A percentile compares a stretch with the other conserved stretches of the same genome.
Conservation (phyloP, 345 rosid species). For the Kernera saxatilis region DNA sequence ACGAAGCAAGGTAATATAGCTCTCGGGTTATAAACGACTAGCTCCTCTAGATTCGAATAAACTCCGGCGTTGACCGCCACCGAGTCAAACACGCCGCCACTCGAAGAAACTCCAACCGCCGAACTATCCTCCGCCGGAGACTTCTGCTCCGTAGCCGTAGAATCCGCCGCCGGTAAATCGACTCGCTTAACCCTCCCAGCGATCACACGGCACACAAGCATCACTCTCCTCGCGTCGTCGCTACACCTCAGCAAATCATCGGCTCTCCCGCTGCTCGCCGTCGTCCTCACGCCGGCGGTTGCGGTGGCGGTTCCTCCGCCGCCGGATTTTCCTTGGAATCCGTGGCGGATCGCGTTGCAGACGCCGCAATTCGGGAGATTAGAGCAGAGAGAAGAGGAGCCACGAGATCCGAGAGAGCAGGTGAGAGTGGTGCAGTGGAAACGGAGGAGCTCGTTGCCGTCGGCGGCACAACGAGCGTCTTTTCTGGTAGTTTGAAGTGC, state of each 20-base stretch:
- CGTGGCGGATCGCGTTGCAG: conserved; percentile 81
- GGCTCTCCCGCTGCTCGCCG: conserved; percentile 96
- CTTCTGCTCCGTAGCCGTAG: conserved; percentile 37
- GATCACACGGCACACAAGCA: conserved; percentile 96
- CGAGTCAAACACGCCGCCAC: conserved; percentile 61
- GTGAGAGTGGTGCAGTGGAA: conserved; percentile 76
- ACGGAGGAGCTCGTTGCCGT: conserved; percentile 91
- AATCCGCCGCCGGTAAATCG: conserved; percentile 36
- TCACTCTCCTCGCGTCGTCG: conserved; percentile 65
- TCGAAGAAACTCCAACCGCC: neutral
- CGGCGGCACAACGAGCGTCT: conserved; percentile 90
- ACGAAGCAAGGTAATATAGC: conserved; percentile 96
- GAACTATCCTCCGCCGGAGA: neutral
- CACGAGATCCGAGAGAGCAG: conserved; percentile 75
- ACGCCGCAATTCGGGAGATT: conserved; percentile 80
- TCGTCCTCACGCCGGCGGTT: conserved; percentile 55
- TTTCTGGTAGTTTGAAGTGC: conserved; percentile 60
- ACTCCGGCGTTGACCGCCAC: conserved; percentile 62
- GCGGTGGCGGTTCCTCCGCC: conserved; percentile 9
- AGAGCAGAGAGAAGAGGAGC: conserved; percentile 76
- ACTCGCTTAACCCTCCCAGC: conserved; percentile 73
- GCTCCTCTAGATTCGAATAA: conserved; percentile 80
- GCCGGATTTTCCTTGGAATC: conserved; percentile 47
- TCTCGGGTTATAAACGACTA: conserved; percentile 70
- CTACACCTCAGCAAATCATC: conserved; percentile 56